Conservation (phyloP, 495 filamentous ascomycete genomes). For the Bathelium albidoporum region DNA sequence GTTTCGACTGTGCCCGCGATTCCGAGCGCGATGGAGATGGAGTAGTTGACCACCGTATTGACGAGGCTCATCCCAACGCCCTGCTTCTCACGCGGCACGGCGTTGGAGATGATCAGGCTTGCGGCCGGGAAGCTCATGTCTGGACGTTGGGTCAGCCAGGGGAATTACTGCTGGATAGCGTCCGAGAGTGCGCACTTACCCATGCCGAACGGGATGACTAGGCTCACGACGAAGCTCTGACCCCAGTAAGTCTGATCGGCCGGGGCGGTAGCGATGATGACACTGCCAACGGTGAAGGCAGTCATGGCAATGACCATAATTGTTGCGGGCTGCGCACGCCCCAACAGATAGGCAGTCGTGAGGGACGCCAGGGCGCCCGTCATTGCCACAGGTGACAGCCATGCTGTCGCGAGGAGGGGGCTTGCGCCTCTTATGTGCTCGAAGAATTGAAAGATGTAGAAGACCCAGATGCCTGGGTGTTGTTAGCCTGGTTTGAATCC, state of each 20-base stretch:
- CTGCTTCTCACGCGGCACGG: constrained; percentile 33
- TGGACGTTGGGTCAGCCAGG: constrained; percentile 46
- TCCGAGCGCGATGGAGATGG: constrained; percentile 38
- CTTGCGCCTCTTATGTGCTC: constrained; percentile 37
- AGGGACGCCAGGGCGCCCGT: constrained; percentile 42
- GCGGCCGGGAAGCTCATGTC: constrained; percentile 10
- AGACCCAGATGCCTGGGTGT: constrained; percentile 37
- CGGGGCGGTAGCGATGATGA: constrained; percentile 39
- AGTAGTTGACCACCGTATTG: constrained; percentile 38
- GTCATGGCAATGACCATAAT: constrained; percentile 43
- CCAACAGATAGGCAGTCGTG: constrained; percentile 38
- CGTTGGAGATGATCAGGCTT: constrained; percentile 34
- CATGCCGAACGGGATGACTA: constrained; percentile 22
- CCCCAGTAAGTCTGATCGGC: constrained; percentile 34
- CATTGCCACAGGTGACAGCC: constrained; percentile 35
- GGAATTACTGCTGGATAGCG: constrained; percentile 11
- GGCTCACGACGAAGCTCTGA: constrained; percentile 17
- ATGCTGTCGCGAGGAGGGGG: constrained; percentile 40
- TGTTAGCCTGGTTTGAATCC: neutral
- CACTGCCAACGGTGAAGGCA: constrained; percentile 37
- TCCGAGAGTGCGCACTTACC: constrained; percentile 34
- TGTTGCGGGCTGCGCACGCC: constrained; percentile 33
- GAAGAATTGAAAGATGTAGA: constrained; percentile 48
- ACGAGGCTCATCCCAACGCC: constrained; percentile 37
- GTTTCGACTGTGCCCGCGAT: constrained; percentile 38